Conservation (phyloP, 2,329 filamentous ascomycete genomes). For the Fusarium anthophilum region DNA sequence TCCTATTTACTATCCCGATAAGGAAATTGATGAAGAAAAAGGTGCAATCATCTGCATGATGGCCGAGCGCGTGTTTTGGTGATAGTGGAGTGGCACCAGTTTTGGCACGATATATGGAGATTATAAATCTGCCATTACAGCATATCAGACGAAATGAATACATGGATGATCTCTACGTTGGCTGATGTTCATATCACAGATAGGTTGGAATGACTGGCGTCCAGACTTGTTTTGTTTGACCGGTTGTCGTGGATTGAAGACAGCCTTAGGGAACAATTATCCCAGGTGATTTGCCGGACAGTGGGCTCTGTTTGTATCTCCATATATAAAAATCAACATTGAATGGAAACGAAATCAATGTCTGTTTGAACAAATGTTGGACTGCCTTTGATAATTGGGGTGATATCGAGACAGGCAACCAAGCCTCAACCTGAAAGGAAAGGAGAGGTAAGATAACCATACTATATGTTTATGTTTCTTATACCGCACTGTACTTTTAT, state of each 20-base stretch:
- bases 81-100: slow-evolving; percentile 12
- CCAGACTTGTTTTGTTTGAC: slow-evolving; percentile 6
- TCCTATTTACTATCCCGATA: slow-evolving; percentile 32
- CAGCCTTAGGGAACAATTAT: background rate
- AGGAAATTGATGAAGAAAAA: slow-evolving; percentile 28
- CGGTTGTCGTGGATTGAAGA: background rate
- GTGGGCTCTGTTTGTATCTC: background rate
- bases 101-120: slow-evolving; percentile 20
- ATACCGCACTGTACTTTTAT: too few relatives aligned
- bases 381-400: background rate
- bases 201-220: background rate
- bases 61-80: slow-evolving; percentile 6
- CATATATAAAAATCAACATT: background rate
- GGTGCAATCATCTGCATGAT: slow-evolving; percentile 7
- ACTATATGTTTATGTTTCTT: background rate
- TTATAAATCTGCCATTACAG: slow-evolving; percentile 28
- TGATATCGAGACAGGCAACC: background rate
- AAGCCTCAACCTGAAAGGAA: background rate
- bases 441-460: background rate
- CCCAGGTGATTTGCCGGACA: background rate
- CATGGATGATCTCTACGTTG: slow-evolving; percentile 24
- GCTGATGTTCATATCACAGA: background rate
- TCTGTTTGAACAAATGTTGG: background rate
- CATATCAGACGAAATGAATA: slow-evolving; percentile 34
- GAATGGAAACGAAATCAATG: background rate